Percentiles rank a stretch among this genome's conserved stretches.
Evolutionary conservation across 192 early-diverging fungal genomes (phyloP).

Genomic region (Coemansia sp.): DNA sequence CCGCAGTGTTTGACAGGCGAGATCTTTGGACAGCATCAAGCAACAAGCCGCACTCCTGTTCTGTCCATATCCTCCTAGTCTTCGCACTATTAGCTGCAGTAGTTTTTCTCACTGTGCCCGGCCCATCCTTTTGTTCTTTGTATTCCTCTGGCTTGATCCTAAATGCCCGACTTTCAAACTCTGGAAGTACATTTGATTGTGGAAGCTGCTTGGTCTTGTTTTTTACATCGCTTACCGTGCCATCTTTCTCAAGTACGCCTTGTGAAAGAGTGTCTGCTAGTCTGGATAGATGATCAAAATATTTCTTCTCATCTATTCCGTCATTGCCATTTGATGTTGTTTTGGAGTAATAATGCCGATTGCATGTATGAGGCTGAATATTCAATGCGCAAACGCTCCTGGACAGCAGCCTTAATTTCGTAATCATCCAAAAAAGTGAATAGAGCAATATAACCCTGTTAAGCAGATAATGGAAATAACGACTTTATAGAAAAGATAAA

Average conservation of each 20-base stretch:
- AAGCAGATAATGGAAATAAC: no score
- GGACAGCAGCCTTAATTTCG: not conserved
- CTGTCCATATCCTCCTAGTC: not conserved
- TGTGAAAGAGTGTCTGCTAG: conserved; percentile 3
- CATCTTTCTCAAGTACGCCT: not conserved
- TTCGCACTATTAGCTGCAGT: not conserved
- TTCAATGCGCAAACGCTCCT: not conserved
- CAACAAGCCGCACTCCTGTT: not conserved
- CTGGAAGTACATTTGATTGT: not conserved
- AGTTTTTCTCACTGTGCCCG: not conserved
- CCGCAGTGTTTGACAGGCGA: not conserved
- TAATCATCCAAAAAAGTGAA: not conserved
- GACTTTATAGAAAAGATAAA: no score
- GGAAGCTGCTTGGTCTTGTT: not conserved
- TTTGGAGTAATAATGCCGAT: not conserved
- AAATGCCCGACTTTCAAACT: not conserved
- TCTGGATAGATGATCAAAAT: not conserved
- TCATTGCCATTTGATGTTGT: not conserved
- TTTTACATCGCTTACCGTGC: not conserved
- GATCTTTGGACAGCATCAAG: not conserved
- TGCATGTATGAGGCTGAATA: not conserved
- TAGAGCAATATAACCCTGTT: no score
- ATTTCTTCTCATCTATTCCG: not conserved
- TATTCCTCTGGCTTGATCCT: not conserved
- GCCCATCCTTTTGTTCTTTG: not conserved